A percentile compares a stretch with the other conserved stretches of the same genome.
These are phyloP conservation scores for Colletotrichum viniferum DNA, from an alignment of 2,329 filamentous ascomycete species.

Conservation along the genomic window DNA sequence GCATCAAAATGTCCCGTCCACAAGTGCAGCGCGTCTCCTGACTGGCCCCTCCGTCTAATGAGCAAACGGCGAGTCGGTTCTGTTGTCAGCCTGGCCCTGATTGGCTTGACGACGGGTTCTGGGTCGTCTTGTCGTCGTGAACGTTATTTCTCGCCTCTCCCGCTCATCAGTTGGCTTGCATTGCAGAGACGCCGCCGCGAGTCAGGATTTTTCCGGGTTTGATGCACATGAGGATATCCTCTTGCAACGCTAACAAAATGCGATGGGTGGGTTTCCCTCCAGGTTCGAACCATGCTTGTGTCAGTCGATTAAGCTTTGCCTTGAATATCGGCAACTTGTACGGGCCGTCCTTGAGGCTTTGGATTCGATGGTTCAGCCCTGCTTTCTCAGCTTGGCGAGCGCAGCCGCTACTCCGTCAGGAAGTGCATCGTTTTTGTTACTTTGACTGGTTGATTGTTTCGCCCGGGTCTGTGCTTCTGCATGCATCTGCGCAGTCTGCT, in stretches of 20 bases:
- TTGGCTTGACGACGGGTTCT: neutral
- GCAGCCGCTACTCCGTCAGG: conserved; percentile 65
- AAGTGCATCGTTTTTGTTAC: conserved; percentile 45
- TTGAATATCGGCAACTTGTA: neutral
- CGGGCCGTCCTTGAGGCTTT: neutral
- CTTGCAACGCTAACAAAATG: neutral
- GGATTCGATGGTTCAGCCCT: conserved; percentile 29
- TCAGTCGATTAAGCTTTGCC: neutral
- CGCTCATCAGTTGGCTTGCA: neutral
- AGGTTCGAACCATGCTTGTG: neutral
- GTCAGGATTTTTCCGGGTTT: neutral
- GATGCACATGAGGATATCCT: neutral
- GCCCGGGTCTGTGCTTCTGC: conserved; percentile 23
- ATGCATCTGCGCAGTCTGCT: conserved; percentile 36
- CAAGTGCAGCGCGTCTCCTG: neutral
- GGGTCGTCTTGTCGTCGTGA: neutral
- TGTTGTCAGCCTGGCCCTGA: neutral
- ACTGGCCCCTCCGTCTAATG: neutral
- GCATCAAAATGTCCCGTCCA: neutral
- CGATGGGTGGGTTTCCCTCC: neutral
- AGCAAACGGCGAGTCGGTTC: neutral
- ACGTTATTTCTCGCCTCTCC: neutral
- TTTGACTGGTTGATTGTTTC: conserved; percentile 18
- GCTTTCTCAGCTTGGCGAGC: conserved; percentile 61
- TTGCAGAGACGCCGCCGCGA: neutral